Conservation (phyloP, 768 basidiomycete species). For the Amanita subjunquillea region DNA sequence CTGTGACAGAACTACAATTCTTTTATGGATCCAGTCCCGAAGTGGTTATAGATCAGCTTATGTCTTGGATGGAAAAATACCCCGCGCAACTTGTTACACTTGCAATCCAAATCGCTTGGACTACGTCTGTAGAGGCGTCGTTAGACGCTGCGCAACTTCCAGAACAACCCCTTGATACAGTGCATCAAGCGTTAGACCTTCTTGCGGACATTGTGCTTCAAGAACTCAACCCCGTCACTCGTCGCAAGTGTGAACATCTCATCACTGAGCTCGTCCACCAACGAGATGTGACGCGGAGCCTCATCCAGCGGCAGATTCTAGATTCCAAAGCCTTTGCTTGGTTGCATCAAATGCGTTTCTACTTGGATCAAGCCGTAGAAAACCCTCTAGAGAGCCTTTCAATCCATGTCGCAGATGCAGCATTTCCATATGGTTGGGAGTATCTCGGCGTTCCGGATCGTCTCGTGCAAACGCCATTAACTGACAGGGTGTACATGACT, state of each 20-base stretch:
- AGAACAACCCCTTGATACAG: slow-evolving; percentile 58
- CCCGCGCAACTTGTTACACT: slow-evolving; percentile 95
- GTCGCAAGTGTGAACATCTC: slow-evolving; percentile 95
- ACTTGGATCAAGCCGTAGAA: slow-evolving; percentile 61
- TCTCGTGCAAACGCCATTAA: slow-evolving; percentile 95
- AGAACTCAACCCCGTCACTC: slow-evolving; percentile 82
- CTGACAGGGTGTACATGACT: slow-evolving; percentile 94
- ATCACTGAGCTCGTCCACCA: slow-evolving; percentile 99
- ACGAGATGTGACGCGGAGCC: slow-evolving; percentile 81
- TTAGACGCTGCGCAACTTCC: slow-evolving; percentile 48
- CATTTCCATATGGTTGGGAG: slow-evolving; percentile 97
- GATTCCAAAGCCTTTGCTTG: slow-evolving; percentile 77
- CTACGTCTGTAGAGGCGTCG: slow-evolving; percentile 65
- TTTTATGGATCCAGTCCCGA: slow-evolving; percentile 66
- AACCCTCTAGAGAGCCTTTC: slow-evolving; percentile 74
- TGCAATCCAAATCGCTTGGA: slow-evolving; percentile 96
- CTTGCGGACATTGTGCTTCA: slow-evolving; percentile 95
- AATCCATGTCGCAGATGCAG: slow-evolving; percentile 82
- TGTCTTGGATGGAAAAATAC: slow-evolving; percentile 88
- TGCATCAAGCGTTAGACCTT: slow-evolving; percentile 79
- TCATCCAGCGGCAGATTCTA: slow-evolving; percentile 53
- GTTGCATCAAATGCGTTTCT: slow-evolving; percentile 99
- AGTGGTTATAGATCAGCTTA: slow-evolving; percentile 58
- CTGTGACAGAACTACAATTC: slow-evolving; percentile 67
- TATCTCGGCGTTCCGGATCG: slow-evolving; percentile 96